phyloP scores from a whole-genome alignment of 2,329 filamentous ascomycete genomes.

The Nemania sp. region DNA sequence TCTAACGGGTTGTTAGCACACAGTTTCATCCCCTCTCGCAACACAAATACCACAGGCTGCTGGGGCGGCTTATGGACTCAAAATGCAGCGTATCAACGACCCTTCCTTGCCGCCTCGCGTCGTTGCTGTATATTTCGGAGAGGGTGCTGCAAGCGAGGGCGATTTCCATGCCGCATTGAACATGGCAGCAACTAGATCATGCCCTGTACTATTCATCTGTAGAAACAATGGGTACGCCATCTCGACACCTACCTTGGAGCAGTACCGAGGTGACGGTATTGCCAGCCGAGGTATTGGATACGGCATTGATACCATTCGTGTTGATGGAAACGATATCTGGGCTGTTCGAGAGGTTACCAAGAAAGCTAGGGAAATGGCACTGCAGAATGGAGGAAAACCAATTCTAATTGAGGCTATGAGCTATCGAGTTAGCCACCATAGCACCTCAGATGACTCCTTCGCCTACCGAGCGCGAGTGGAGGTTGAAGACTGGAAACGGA shows the following conservation, averaged over 20 bases:
- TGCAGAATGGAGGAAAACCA: conserved; percentile 83
- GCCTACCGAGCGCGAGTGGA: conserved; percentile 94
- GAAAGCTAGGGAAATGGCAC: conserved; percentile 80
- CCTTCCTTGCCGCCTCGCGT: conserved; percentile 75
- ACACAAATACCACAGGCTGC: conserved; percentile 91
- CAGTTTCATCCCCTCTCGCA: conserved; percentile 85
- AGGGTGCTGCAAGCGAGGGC: conserved; percentile 89
- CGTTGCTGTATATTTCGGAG: conserved; percentile 88
- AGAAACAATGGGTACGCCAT: conserved; percentile 95
- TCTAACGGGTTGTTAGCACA: conserved; percentile 68
- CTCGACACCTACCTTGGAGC: conserved; percentile 87
- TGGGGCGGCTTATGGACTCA: conserved; percentile 88
- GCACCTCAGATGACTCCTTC: conserved; percentile 95
- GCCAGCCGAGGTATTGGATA: conserved; percentile 88
- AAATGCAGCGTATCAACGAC: conserved; percentile 80
- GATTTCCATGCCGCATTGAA: conserved; percentile 94
- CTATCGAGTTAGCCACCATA: conserved; percentile 98
- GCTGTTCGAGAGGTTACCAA: conserved; percentile 85
- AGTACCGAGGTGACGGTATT: conserved; percentile 92
- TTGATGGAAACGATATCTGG: conserved; percentile 95
- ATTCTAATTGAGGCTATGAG: conserved; percentile 96
- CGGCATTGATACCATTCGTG: conserved; percentile 91
- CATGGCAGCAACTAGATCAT: conserved; percentile 89
- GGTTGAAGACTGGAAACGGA: conserved; percentile 93
- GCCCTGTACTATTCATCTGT: conserved; percentile 89